Conservation (phyloP, 2,329 filamentous ascomycete genomes). For the Sporothrix humicola region DNA sequence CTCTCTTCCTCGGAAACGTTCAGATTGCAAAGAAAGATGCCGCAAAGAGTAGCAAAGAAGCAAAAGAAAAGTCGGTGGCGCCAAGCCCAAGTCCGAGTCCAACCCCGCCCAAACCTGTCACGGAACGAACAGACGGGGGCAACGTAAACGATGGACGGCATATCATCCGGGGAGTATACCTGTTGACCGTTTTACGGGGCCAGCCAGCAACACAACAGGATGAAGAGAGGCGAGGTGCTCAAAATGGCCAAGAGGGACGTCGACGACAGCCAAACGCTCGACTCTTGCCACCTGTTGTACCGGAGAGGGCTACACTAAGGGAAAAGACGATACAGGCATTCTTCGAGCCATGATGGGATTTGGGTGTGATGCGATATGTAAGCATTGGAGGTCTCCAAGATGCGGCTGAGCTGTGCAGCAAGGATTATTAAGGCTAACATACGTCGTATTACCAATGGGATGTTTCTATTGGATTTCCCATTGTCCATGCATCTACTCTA, state of each 20-base stretch:
- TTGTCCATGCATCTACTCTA: too few species aligned
- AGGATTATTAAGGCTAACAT: too few species aligned
- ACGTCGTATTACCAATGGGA: neutral
- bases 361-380: neutral
- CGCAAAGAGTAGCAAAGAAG: neutral
- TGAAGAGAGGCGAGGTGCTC: neutral
- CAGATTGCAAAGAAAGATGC: constrained; percentile 41
- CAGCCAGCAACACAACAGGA: neutral
- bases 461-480: neutral
- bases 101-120: neutral
- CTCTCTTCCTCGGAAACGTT: constrained; percentile 46
- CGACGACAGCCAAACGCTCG: neutral
- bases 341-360: neutral
- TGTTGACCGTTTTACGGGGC: neutral
- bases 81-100: neutral
- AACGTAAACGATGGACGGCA: neutral
- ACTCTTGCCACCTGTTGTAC: neutral
- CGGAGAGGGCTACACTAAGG: neutral
- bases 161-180: neutral
- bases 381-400: neutral
- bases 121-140: neutral
- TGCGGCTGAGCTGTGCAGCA: neutral
- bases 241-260: neutral
- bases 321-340: constrained; percentile 26
- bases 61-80: neutral